Evolutionary conservation across 148 eudicot genomes (phyloP), one percentile per base, ranked within the genome.

Genomic region (Cornus controversa): DNA sequence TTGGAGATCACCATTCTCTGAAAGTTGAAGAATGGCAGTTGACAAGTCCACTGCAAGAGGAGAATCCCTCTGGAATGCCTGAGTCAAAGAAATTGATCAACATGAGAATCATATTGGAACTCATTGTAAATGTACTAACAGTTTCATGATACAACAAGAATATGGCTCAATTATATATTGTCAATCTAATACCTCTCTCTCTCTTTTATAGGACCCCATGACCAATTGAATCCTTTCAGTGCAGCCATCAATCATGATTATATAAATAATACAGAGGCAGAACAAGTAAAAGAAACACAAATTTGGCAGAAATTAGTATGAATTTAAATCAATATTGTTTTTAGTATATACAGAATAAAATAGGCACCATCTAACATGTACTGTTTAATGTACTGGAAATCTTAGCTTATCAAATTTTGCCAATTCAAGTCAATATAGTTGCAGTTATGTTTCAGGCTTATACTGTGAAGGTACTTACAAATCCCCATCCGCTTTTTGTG

Each of bases 401-500:
- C 50, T 45, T n/a, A n/a, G n/a, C n/a, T n/a, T n/a, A n/a, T n/a
- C n/a, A n/a, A n/a, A n/a, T n/a, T n/a, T n/a, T n/a, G n/a, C n/a
- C n/a, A n/a, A n/a, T n/a, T n/a, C n/a, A n/a, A n/a, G n/a, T n/a
- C n/a, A n/a, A n/a, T n/a, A n/a, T n/a, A n/a, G n/a, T n/a, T n/a
- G n/a, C n/a, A n/a, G 13, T 47, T 47, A 47, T 47, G 14, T 47
- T 10, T 34, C 26, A 60, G 67, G 67, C 24, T 60, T 20, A 36
- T 53, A 25, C 8, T 5, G 28, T 15, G 77, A 67, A 72, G 65
- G 75, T 53, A 87, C 98, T 94, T 92, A 94, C 98, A 81, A 94
- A 94, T 76, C 98, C 98, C 98, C 98, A 94, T 73, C 94, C 97
- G 14, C 93, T 87, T 82, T 88, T 89, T 10, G 97, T 92, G 8